phyloP scores from a whole-genome alignment of 257 asterid species.

The Voacanga thouarsii region DNA sequence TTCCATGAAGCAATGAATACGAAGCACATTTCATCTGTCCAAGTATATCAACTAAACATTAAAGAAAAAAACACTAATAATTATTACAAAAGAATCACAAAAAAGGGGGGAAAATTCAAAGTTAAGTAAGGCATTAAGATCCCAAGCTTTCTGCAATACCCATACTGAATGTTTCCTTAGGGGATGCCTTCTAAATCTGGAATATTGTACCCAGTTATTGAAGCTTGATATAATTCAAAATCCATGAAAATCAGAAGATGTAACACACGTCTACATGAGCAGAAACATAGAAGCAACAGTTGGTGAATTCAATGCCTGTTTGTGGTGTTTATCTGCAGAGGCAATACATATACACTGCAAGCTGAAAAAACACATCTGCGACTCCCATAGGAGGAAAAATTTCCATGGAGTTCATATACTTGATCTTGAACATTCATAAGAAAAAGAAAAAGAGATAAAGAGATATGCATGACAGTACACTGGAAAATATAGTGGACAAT shows the following conservation, averaged over 20 bases:
- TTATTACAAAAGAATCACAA: not conserved
- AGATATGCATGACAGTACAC: not conserved
- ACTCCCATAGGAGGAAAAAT: not conserved
- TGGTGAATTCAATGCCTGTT: not conserved
- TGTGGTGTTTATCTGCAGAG: not conserved
- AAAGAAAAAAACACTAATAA: not conserved
- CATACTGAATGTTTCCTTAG: not conserved
- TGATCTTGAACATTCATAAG: not conserved
- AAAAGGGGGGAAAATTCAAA: not conserved
- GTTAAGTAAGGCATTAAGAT: not conserved
- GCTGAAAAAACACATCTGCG: not conserved
- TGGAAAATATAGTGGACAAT: not conserved
- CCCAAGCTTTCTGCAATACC: not conserved
- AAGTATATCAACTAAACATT: not conserved
- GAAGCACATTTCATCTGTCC: not conserved
- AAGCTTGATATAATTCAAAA: not conserved
- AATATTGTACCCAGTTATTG: not conserved
- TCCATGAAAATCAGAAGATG: not conserved
- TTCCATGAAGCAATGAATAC: not conserved
- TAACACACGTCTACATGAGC: not conserved
- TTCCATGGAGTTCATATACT: not conserved
- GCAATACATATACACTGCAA: not conserved
- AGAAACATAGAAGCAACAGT: not conserved
- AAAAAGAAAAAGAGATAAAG: not conserved
- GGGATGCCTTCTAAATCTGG: not conserved